Base-by-base conservation (phyloP, 345 rosid species). In the Sonneratia caseolaris region DNA sequence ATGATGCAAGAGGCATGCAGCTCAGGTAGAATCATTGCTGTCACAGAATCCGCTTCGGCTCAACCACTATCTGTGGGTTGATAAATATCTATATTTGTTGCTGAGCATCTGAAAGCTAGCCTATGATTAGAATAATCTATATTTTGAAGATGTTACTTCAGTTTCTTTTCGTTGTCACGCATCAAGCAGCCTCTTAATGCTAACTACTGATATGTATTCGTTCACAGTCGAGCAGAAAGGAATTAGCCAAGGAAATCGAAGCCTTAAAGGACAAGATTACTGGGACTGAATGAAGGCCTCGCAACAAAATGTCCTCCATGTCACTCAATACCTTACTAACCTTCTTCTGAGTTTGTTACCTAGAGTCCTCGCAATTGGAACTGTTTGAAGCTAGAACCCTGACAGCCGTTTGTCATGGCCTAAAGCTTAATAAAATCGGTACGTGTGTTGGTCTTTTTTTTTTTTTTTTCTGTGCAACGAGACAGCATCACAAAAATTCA, bases 151-250 rank as follows among this genome's bases (percentile, higher is more conserved):
- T 56, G 22, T 5, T 36, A 15, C 1, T 53, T 70, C 24, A 3
- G 32, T 35, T 36, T 70, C 21, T 13, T 5, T 53, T 32, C 24
- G 12, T 70, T 64, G 5, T 64, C 27, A 22, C 5, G 2, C 32
- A 22, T n/a, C n/a, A 57, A 22, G 5, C 13, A 0, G 32, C 27
- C 27, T 67, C 48, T 12, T 40, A 7, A 53, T 51, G 53, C 76
- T 68, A 42, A 68, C 36, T n/a, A n/a, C 12, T 56, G 56, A 47
- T 59, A 32, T 69, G 3, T 56, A 74, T 77, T 7, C 61, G 72
- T 74, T 68, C 74, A 67, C 95, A 89, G 98, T 87, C 91, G 42
- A 89, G 96, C 89, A 86, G 97, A 82, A 91, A 91, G 84, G 97
- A 91, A 79, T 81, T 94, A 75, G 95, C 91, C 21, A 82, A 80